Evolutionary conservation across 495 filamentous ascomycete genomes (phyloP).

Genomic region (Staphylotrichum tortipilum): DNA sequence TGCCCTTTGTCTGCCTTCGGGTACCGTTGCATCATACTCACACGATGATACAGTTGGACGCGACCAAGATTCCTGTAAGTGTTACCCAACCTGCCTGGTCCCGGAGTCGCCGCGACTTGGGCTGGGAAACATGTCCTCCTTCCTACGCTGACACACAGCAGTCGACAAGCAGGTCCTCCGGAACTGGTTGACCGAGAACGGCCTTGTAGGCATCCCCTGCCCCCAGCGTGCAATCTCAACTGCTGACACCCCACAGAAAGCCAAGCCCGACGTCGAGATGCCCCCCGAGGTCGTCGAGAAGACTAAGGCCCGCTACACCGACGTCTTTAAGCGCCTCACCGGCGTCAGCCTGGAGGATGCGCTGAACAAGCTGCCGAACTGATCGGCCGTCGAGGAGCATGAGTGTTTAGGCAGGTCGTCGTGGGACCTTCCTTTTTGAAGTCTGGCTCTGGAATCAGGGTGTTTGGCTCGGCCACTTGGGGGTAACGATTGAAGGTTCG

Average conservation of each 20-base stretch:
- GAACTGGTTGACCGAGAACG: conserved; percentile 70
- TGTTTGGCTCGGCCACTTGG: too few species aligned
- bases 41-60: conserved; percentile 39
- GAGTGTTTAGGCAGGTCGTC: too few species aligned
- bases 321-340: conserved; percentile 35
- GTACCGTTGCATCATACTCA: too few species aligned
- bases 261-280: conserved; percentile 57
- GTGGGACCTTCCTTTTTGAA: too few species aligned
- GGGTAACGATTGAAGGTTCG: too few species aligned
- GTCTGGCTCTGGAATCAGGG: too few species aligned
- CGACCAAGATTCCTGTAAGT: conserved; percentile 43
- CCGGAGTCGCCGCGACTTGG: background rate
- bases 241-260: conserved; percentile 36
- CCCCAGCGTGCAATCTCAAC: background rate
- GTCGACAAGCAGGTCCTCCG: conserved; percentile 86
- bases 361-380: conserved; percentile 2
- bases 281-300: conserved; percentile 54
- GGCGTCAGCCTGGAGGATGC: conserved; percentile 37
- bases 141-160: conserved; percentile 30
- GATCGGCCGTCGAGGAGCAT: too few species aligned
- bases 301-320: conserved; percentile 47
- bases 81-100: background rate
- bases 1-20: too few species aligned
- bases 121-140: background rate
- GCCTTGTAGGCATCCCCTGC: conserved; percentile 29